A percentile compares a stretch with the other conserved stretches of the same genome.
Conservation (phyloP, 169 alveolate species). For the Theileria sp. region DNA sequence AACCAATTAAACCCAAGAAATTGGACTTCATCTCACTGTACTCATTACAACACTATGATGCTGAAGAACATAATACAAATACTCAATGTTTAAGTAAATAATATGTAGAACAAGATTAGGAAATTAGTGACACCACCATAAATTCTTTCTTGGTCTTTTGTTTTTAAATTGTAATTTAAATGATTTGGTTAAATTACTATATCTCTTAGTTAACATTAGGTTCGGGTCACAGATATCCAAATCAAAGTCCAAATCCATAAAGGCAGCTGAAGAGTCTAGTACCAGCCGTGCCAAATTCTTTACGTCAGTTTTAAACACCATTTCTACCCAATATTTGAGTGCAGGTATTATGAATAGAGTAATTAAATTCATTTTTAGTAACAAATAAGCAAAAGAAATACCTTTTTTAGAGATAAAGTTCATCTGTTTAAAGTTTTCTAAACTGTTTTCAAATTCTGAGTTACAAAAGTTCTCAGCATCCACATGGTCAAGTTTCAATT, state of each 20-base stretch:
- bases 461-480: slow-evolving; percentile 53
- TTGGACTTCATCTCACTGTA: slow-evolving; percentile 18
- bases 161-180: slow-evolving; percentile 8
- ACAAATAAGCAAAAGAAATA: background rate
- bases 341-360: background rate
- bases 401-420: slow-evolving; percentile 22
- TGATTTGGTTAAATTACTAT: slow-evolving; percentile 44
- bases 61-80: background rate
- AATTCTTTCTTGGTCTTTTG: slow-evolving; percentile 25
- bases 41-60: background rate
- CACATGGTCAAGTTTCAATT: slow-evolving; percentile 26
- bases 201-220: slow-evolving; percentile 23
- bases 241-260: slow-evolving; percentile 41
- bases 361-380: no score
- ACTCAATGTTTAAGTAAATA: background rate
- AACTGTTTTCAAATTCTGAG: slow-evolving; percentile 37
- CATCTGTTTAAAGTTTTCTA: slow-evolving; percentile 54
- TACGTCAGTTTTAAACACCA: slow-evolving; percentile 31
- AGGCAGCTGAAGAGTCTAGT: slow-evolving; percentile 44
- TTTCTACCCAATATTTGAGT: slow-evolving; percentile 9
- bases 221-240: slow-evolving; percentile 40
- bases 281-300: slow-evolving; percentile 28
- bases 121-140: slow-evolving; percentile 10
- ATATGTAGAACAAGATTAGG: background rate
- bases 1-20: slow-evolving; percentile 4